Evolutionary conservation across 179 eudicot genomes (phyloP).

Genomic region (Amaranthus tricolor): DNA sequence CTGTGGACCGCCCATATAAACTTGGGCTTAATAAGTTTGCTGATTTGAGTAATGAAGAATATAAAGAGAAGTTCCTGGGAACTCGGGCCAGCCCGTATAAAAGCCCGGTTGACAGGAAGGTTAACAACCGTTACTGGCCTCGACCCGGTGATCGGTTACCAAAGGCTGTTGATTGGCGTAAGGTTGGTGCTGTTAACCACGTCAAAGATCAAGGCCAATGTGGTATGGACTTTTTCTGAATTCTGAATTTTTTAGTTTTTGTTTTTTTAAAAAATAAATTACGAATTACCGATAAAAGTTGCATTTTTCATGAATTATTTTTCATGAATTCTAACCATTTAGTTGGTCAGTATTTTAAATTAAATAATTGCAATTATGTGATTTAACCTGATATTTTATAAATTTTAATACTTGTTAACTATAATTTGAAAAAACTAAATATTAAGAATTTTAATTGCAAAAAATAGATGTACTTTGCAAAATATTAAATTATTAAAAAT

Average conservation of each 20-base stretch:
- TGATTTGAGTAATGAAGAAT: constrained; percentile 73
- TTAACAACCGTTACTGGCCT: constrained; percentile 45
- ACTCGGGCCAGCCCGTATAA: constrained; percentile 36
- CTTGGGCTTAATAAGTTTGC: constrained; percentile 78
- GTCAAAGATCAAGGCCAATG: constrained; percentile 74
- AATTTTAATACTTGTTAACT: too few relatives aligned
- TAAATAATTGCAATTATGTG: too few relatives aligned
- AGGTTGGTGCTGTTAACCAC: constrained; percentile 62
- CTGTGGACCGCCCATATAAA: constrained; percentile 41
- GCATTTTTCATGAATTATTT: too few relatives aligned
- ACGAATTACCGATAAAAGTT: too few relatives aligned
- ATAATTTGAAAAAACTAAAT: too few relatives aligned
- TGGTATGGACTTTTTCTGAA: constrained; percentile 33
- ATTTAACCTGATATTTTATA: too few relatives aligned
- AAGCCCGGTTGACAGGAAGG: constrained; percentile 31
- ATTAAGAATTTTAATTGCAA: too few relatives aligned
- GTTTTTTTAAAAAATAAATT: not conserved
- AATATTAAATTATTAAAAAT: too few relatives aligned
- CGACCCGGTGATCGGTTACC: constrained; percentile 49
- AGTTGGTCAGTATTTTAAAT: too few relatives aligned
- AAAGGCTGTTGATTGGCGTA: constrained; percentile 63
- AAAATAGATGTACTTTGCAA: too few relatives aligned
- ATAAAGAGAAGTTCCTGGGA: constrained; percentile 54
- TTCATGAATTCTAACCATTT: too few relatives aligned
- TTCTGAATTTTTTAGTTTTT: not conserved